phyloP scores from a whole-genome alignment of 2,329 filamentous ascomycete genomes.

The Hymenoscyphus repandus region DNA sequence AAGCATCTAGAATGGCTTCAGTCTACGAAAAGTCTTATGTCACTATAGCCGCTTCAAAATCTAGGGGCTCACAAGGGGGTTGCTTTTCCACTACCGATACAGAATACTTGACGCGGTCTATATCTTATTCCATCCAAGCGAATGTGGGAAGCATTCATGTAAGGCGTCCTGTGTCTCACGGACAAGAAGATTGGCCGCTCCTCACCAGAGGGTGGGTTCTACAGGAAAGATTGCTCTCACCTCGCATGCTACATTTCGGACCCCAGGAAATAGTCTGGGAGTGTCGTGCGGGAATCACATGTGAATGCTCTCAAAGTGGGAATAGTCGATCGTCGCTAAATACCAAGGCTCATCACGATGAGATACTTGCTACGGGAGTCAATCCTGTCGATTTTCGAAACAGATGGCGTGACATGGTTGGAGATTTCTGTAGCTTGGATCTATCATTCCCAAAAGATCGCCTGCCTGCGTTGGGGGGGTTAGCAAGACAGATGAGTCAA shows the following conservation, averaged over 20 bases:
- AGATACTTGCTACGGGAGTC: too few species aligned
- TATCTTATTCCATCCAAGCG: neutral
- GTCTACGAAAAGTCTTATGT: constrained; percentile 7
- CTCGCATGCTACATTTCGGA: neutral
- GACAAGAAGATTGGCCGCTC: neutral
- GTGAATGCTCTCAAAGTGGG: neutral
- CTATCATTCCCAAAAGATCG: neutral
- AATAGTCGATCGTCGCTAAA: neutral
- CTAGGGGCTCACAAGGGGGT: neutral
- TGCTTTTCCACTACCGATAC: neutral
- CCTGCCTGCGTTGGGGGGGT: neutral
- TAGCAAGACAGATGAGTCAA: neutral
- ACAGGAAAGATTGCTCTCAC: constrained; percentile 4
- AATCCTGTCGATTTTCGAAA: neutral
- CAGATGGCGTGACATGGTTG: neutral
- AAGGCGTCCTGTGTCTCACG: neutral
- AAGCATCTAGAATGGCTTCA: constrained; percentile 5
- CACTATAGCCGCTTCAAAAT: constrained; percentile 2
- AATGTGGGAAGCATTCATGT: neutral
- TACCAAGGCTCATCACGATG: neutral
- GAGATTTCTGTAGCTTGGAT: neutral
- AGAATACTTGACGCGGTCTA: neutral
- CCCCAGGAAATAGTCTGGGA: neutral
- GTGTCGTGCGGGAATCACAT: neutral
- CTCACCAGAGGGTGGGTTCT: constrained; percentile 3